Evolutionary conservation across 2,329 filamentous ascomycete species (phyloP), one percentile per base, ranked within the genome.

Genomic region (Talaromyces atroroseus): DNA sequence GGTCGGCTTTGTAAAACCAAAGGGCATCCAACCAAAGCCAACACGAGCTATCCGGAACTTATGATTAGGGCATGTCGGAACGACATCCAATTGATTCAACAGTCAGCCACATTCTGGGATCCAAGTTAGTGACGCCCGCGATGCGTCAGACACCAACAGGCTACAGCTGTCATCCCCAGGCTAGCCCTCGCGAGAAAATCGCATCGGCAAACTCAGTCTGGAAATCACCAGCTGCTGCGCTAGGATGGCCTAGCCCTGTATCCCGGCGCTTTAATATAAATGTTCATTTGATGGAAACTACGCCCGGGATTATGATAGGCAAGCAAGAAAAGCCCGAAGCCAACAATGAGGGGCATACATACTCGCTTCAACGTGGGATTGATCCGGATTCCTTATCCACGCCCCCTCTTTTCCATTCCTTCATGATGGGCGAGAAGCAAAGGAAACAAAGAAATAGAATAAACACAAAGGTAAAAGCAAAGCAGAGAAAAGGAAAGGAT

Each of bases 51-150:
- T 10, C 4, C 38, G 38, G n/a, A 16, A 40, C 12, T 40, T 40
- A 40, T 5, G 4, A 40, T 32, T 44, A 29, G 23, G 23, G 26
- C 7, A 32, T 18, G 7, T 11, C 45, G 44, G 45, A 32, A 42
- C 26, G 12, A 38, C 47, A 20, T 49, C 23, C 21, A 47, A 48
- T 38, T 16, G 18, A 42, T 48, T 54, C 44, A 29, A 18, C n/a
- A n/a, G 21, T 54, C 52, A 54, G 52, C 52, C 52, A 54, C 52
- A 54, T 54, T 54, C 52, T 54, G 8, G 52, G 52, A 48, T 54
- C 38, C 52, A 54, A 54, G 44, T 40, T 18, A 47, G 44, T 38
- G 42, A 48, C 42, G 26, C 32, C 42, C 7, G 24, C 24, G 24
- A 26, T 7, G 24, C 24, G 24, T 26, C 3, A 26, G 24, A 26